Percentiles rank a stretch among this genome's conserved stretches.
phyloP scores from a whole-genome alignment of 139 green algal genomes.

The Spirogloea muscicola region DNA sequence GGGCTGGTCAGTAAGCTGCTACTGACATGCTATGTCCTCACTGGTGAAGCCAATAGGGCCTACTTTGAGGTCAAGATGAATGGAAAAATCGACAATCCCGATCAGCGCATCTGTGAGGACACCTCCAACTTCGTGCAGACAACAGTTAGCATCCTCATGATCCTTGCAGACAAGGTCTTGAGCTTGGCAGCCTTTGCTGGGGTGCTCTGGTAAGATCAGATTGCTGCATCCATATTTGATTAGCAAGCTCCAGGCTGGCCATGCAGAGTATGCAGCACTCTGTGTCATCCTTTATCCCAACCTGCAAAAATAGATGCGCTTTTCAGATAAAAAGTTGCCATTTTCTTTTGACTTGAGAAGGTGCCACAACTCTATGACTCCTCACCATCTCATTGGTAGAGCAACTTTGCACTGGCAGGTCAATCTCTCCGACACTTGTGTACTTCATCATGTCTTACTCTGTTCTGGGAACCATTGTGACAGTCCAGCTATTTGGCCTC shows the following conservation, averaged over 20 bases:
- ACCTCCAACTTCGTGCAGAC: slow-evolving; percentile 64
- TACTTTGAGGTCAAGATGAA: slow-evolving; percentile 37
- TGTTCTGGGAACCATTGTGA: slow-evolving; percentile 72
- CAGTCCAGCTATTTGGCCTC: slow-evolving; percentile 70
- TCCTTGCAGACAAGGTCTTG: slow-evolving; percentile 70
- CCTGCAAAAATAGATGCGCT: too few species aligned
- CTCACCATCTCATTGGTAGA: too few species aligned
- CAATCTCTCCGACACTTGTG: slow-evolving; percentile 52
- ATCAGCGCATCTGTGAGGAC: slow-evolving; percentile 86
- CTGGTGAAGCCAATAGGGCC: slow-evolving; percentile 10
- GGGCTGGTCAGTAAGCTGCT: too few species aligned
- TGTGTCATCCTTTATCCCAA: too few species aligned
- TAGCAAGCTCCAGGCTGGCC: too few species aligned
- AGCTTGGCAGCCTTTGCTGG: slow-evolving; percentile 77
- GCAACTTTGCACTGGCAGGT: too few species aligned
- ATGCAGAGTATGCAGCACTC: too few species aligned
- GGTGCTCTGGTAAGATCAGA: slow-evolving; percentile 47
- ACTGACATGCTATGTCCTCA: too few species aligned
- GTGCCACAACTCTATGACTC: too few species aligned
- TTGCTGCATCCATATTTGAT: too few species aligned
- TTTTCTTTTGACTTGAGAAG: too few species aligned
- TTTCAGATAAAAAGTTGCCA: too few species aligned
- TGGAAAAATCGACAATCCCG: slow-evolving; percentile 50
- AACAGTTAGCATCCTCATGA: slow-evolving; percentile 61
- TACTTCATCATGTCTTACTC: slow-evolving; percentile 79